Evolutionary conservation across 1,284 basidiomycete species (phyloP).

Genomic region (Filobasidium uniguttulatum): DNA sequence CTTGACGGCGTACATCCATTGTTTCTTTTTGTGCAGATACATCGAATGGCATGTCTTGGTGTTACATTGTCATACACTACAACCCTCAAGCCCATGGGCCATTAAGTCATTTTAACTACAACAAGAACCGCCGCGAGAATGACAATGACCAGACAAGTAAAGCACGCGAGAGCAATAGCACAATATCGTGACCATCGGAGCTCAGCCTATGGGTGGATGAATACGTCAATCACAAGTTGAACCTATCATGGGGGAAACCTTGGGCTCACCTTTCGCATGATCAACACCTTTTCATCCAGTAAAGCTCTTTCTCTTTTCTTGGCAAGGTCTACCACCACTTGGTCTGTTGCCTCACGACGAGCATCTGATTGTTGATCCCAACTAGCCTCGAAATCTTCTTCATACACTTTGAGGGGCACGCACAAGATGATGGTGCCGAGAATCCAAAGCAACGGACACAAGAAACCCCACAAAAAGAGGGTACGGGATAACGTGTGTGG

Average conservation of each 20-base stretch:
- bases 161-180: constrained; percentile 18
- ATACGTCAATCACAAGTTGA: neutral
- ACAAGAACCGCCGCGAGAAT: neutral
- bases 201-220: constrained; percentile 22
- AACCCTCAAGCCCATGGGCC: too few relatives aligned
- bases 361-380: too few relatives aligned
- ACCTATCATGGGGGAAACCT: neutral
- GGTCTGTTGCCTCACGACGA: too few relatives aligned
- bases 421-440: constrained; percentile 28
- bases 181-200: constrained; percentile 30
- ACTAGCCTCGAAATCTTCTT: neutral
- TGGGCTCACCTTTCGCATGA: constrained; percentile 25
- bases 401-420: constrained; percentile 1
- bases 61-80: too few relatives aligned
- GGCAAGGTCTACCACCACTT: constrained; percentile 21
- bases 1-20: too few relatives aligned
- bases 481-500: constrained; percentile 27
- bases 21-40: too few relatives aligned
- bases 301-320: constrained; percentile 25
- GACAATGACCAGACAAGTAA: constrained; percentile 14
- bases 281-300: constrained; percentile 27
- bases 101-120: neutral
- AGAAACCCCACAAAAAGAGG: constrained; percentile 30
- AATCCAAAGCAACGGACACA: constrained; percentile 29
- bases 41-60: too few relatives aligned